These are phyloP conservation scores for Raddia guianensis DNA, from an alignment of 176 grass and related monocot genomes.

Conservation along the genomic window DNA sequence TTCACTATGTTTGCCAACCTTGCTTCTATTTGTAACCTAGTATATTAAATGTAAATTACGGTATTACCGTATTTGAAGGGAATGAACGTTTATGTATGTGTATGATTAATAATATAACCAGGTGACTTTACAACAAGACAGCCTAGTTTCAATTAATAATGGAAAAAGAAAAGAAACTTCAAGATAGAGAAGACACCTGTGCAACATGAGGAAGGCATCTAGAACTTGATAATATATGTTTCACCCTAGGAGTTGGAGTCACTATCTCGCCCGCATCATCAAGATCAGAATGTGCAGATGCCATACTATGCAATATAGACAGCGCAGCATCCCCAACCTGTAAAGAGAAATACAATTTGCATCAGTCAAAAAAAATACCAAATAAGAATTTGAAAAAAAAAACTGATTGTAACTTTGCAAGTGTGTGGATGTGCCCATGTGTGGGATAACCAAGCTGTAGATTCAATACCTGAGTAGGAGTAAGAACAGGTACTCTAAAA, in stretches of 20 bases:
- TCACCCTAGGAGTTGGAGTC: constrained; percentile 94
- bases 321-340: constrained; percentile 88
- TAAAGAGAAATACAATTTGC: constrained; percentile 33
- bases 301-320: constrained; percentile 94
- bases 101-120: not conserved
- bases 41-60: not conserved
- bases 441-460: constrained; percentile 28
- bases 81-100: constrained; percentile 11
- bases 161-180: constrained; percentile 31
- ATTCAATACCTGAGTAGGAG: constrained; percentile 79
- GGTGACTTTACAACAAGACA: not conserved
- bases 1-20: constrained; percentile 9
- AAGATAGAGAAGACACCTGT: constrained; percentile 56
- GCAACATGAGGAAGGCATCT: constrained; percentile 98
- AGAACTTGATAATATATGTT: constrained; percentile 89
- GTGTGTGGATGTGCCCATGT: not conserved
- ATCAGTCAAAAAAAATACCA: constrained; percentile 13
- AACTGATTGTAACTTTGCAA: not conserved
- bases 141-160: constrained; percentile 26
- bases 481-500: constrained; percentile 82
- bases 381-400: not conserved
- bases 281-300: constrained; percentile 95
- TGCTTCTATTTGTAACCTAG: constrained; percentile 10
- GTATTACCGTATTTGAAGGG: not conserved
- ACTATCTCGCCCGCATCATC: constrained; percentile 99